Percentiles rank a stretch among this genome's conserved stretches.
phyloP scores from a whole-genome alignment of 306 rosid genomes.

The Cucurbita moschata region DNA sequence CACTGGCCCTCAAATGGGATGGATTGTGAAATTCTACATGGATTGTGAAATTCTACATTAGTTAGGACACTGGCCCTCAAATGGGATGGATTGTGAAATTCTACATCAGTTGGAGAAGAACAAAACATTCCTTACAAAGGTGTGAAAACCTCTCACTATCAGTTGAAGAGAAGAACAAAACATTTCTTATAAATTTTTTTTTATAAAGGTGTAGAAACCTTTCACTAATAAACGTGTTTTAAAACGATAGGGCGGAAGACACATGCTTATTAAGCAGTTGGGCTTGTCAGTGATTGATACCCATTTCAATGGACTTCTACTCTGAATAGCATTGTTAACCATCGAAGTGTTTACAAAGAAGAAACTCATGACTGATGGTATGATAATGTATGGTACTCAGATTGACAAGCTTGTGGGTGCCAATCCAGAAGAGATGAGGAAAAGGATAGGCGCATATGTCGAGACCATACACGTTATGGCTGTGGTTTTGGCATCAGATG shows the following conservation, averaged over 20 bases:
- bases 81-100: no score
- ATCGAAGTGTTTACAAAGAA: not conserved
- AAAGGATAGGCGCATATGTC: constrained; percentile 44
- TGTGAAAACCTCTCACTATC: no score
- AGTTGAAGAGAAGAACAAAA: no score
- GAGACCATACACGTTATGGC: constrained; percentile 21
- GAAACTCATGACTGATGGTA: not conserved
- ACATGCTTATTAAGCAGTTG: not conserved
- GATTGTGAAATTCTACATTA: no score
- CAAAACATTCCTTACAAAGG: no score
- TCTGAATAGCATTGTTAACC: not conserved
- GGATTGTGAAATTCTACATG: no score
- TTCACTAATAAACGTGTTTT: no score
- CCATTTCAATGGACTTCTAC: not conserved
- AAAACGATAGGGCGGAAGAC: not conserved
- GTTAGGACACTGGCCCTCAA: no score
- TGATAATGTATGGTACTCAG: constrained; percentile 17
- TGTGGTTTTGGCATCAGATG: constrained; percentile 2
- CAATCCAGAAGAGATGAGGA: constrained; percentile 85
- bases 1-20: no score
- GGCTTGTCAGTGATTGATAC: not conserved
- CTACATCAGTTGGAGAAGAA: no score
- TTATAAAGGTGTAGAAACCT: no score
- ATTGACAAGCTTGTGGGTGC: constrained; percentile 76
- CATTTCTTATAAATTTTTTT: no score